Evolutionary conservation across 352 stramenopile genomes (phyloP).

Genomic region (Elongisporangium senticosum): DNA sequence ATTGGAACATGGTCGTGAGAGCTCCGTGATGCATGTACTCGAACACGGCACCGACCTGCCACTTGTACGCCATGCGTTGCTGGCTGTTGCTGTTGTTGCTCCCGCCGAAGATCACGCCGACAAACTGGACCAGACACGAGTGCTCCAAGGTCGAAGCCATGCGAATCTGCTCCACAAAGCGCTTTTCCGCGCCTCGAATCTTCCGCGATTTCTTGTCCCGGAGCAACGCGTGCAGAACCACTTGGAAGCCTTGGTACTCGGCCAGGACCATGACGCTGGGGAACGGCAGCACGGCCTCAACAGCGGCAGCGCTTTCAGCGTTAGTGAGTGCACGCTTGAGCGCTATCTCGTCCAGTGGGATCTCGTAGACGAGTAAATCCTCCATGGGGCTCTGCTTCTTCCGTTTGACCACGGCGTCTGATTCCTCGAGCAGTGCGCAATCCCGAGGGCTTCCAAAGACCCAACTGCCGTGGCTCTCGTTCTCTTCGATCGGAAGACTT

Average conservation of each 20-base stretch:
- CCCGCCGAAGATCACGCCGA: constrained; percentile 57
- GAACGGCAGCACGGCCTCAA: constrained; percentile 14
- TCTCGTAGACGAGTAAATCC: constrained; percentile 72
- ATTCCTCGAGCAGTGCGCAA: constrained; percentile 22
- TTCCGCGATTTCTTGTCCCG: constrained; percentile 33
- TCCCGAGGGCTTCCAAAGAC: constrained; percentile 38
- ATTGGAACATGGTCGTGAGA: constrained; percentile 49
- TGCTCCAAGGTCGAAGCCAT: constrained; percentile 57
- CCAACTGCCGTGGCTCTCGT: constrained; percentile 40
- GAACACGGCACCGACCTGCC: constrained; percentile 66
- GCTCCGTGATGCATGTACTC: constrained; percentile 73
- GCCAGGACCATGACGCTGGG: constrained; percentile 36
- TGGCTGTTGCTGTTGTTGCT: constrained; percentile 18
- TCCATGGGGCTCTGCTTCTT: constrained; percentile 53
- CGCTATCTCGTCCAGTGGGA: constrained; percentile 58
- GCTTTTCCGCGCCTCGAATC: constrained; percentile 27
- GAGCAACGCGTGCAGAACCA: constrained; percentile 56
- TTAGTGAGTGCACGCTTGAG: constrained; percentile 29
- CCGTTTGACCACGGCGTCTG: constrained; percentile 45
- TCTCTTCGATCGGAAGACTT: constrained; percentile 14
- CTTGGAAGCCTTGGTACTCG: constrained; percentile 68
- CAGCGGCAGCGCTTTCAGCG: constrained; percentile 12
- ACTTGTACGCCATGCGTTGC: constrained; percentile 29
- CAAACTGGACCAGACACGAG: constrained; percentile 71
- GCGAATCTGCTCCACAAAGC: constrained; percentile 65